Evolutionary conservation across 2,329 filamentous ascomycete species (phyloP), one percentile per base, ranked within the genome.

Genomic region (Hypoxylon sp.): DNA sequence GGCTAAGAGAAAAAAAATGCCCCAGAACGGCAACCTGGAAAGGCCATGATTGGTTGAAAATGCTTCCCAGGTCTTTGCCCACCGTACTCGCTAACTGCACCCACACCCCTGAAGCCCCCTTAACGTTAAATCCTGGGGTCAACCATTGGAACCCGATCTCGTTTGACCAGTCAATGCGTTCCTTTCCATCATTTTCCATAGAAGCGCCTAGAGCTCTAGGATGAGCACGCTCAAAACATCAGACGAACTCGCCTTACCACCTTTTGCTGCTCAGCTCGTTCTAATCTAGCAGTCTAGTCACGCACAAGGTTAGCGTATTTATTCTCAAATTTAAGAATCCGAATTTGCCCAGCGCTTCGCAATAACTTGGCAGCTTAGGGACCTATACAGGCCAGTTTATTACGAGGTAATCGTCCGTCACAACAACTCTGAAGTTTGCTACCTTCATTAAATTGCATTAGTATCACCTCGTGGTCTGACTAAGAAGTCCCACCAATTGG

Each of bases 1-100:
- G 70, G 68, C 68, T 51, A 71, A 60, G 19, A 68, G 47, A 73
- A 59, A 31, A 67, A 60, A 65, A 47, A 61, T 70, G 69, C 66
- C 70, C 73, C 63, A 74, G 72, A 71, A 63, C 37, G 72, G 72
- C 53, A 71, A 61, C 47, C 54, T 52, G 65, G 52, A 53, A 66
- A 58, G 66, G 55, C 46, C 39, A 17, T 72, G 67, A 74, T 74
- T 74, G 64, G 73, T 54, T 69, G 48, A 51, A 58, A 55, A 59
- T 33, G 22, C 22, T 62, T 59, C 4, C 31, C n/a, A 29, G n/a
- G 2, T 33, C 5, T 29, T 29, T 35, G 26, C n/a, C n/a, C 37
- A 53, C 35, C 26, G 29, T 31, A 31, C 31, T 29, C 39, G 46
- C 57, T 44, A 33, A 59, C 29, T 67, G 37, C 37, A 33, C n/a